These are phyloP conservation scores for Penicillium robsamsonii DNA, from an alignment of 495 filamentous ascomycete genomes.

Conservation along the genomic window DNA sequence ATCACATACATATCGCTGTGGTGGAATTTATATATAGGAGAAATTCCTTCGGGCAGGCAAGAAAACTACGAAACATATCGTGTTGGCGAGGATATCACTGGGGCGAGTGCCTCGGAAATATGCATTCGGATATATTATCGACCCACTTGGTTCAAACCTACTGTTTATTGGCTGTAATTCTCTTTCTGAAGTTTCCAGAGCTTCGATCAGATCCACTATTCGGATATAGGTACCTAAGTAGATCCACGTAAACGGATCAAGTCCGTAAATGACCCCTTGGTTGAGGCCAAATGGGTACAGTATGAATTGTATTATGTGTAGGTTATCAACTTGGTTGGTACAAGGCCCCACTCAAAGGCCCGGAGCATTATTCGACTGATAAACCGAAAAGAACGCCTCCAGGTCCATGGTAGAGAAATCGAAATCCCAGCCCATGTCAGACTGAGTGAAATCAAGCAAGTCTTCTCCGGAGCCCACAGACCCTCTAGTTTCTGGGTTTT, in stretches of 20 bases:
- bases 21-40: neutral
- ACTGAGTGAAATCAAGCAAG: conserved; percentile 42
- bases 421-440: conserved; percentile 48
- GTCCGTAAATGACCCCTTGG: neutral
- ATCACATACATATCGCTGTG: neutral
- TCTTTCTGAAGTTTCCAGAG: neutral
- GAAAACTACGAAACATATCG: neutral
- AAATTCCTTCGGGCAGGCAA: neutral
- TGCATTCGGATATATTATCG: neutral
- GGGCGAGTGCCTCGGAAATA: neutral
- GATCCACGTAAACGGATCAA: conserved; percentile 1
- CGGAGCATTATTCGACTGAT: conserved; percentile 22
- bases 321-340: neutral
- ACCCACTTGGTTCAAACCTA: neutral
- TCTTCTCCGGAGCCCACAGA: conserved; percentile 35
- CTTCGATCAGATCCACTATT: neutral
- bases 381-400: conserved; percentile 42
- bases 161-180: neutral
- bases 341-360: conserved; percentile 2
- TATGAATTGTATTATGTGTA: neutral
- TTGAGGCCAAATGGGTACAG: neutral
- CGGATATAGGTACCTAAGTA: conserved; percentile 1
- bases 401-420: conserved; percentile 49
- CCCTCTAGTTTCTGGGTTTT: conserved; percentile 24
- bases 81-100: neutral